Evolutionary conservation across 441 rosid species (phyloP).

Genomic region (Corymbia calophylla): DNA sequence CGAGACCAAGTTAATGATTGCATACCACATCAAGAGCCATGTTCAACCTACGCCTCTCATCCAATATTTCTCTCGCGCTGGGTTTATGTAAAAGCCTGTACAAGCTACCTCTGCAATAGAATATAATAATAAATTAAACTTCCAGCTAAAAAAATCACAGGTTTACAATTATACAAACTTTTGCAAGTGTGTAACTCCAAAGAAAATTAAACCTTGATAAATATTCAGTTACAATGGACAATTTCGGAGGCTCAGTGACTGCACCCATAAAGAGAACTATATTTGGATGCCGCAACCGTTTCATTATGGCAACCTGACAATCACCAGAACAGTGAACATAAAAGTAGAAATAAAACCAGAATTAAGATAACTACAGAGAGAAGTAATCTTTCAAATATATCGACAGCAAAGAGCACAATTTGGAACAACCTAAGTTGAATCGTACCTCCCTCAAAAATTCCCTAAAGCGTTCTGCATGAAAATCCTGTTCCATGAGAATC

Average conservation of each 20-base stretch:
- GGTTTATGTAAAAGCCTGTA: conserved; percentile 84
- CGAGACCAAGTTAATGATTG: conserved; percentile 5
- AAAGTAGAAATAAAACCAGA: not conserved
- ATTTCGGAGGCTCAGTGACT: conserved; percentile 90
- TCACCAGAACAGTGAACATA: not conserved
- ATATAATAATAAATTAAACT: conserved; percentile 10
- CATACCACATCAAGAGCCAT: conserved; percentile 99
- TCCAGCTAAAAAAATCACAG: not conserved
- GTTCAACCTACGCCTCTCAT: conserved; percentile 81
- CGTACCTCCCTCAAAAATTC: conserved; percentile 95
- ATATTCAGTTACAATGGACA: conserved; percentile 97
- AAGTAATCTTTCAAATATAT: not conserved
- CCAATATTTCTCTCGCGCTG: conserved; percentile 77
- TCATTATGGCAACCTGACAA: conserved; percentile 93
- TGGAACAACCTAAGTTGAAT: not conserved
- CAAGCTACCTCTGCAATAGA: conserved; percentile 86
- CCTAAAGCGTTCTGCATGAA: conserved; percentile 74
- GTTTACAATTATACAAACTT: not conserved
- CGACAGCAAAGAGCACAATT: not conserved
- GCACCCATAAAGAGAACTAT: conserved; percentile 99
- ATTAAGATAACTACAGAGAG: not conserved
- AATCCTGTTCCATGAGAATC: conserved; percentile 99
- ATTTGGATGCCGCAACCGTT: conserved; percentile 96
- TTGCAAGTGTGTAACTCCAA: not conserved
- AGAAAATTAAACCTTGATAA: conserved; percentile 64